A percentile compares a stretch with the other conserved stretches of the same genome.
These are phyloP conservation scores for Pleurotus tuber-regium DNA, from an alignment of 768 basidiomycete species.

Conservation along the genomic window DNA sequence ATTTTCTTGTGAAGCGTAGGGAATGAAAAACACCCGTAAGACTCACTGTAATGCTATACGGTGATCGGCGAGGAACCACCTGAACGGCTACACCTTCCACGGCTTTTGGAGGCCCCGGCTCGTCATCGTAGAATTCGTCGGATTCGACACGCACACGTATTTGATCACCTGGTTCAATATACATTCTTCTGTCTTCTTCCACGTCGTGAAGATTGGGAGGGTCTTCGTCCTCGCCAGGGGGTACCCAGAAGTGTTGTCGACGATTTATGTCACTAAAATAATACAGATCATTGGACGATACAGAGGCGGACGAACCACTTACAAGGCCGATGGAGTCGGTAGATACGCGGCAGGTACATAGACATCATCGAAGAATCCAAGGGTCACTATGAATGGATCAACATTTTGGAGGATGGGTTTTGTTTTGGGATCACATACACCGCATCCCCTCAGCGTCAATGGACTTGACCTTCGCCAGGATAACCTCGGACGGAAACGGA, in stretches of 20 bases:
- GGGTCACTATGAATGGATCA: constrained; percentile 51
- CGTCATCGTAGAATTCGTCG: constrained; percentile 84
- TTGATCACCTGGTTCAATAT: constrained; percentile 74
- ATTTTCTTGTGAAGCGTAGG: not conserved
- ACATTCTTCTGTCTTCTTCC: constrained; percentile 48
- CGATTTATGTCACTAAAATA: constrained; percentile 72
- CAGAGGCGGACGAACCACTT: constrained; percentile 22
- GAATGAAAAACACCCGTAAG: not conserved
- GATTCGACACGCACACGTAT: constrained; percentile 76
- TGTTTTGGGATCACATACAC: constrained; percentile 44
- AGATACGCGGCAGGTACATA: constrained; percentile 79
- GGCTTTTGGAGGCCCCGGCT: constrained; percentile 80
- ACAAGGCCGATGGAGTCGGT: constrained; percentile 83
- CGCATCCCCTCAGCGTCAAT: constrained; percentile 85
- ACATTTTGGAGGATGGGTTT: not conserved
- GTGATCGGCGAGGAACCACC: constrained; percentile 50
- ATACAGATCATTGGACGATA: not conserved
- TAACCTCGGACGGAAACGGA: constrained; percentile 87
- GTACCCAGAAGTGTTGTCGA: constrained; percentile 82
- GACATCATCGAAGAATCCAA: constrained; percentile 95
- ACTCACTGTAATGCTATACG: constrained; percentile 67
- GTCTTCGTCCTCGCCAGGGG: constrained; percentile 22
- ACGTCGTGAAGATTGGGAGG: constrained; percentile 2
- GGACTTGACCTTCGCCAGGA: constrained; percentile 85
- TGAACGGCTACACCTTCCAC: constrained; percentile 62